Evolutionary conservation across 2,329 filamentous ascomycete species (phyloP).

Genomic region (Sporothrix inflata): DNA sequence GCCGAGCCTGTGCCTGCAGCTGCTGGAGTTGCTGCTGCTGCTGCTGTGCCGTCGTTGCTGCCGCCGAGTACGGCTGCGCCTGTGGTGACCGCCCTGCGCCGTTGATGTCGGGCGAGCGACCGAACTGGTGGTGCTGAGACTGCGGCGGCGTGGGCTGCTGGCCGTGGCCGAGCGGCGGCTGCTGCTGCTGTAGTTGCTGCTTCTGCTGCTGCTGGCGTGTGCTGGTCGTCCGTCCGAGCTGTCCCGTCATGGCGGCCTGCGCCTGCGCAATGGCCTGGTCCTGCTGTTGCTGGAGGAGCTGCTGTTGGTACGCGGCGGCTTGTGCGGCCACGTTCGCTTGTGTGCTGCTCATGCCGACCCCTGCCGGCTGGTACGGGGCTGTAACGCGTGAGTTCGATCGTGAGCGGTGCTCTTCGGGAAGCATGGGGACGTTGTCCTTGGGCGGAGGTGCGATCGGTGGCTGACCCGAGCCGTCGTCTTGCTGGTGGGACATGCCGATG

Average conservation of each 20-base stretch:
- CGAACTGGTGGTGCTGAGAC: conserved; percentile 55
- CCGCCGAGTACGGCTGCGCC: conserved; percentile 37
- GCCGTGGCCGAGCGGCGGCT: conserved; percentile 31
- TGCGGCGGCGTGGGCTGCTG: conserved; percentile 52
- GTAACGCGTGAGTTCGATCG: conserved; percentile 69
- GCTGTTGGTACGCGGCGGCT: conserved; percentile 59
- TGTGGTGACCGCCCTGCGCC: conserved; percentile 46
- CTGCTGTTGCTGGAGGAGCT: conserved; percentile 77
- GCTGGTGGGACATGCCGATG: conserved; percentile 62
- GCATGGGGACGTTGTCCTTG: conserved; percentile 62
- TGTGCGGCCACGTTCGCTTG: conserved; percentile 33
- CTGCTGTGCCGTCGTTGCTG: conserved; percentile 30
- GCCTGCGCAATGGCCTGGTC: conserved; percentile 80
- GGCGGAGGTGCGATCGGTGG: conserved; percentile 49
- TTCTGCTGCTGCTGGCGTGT: conserved; percentile 59
- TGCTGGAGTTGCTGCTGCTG: conserved; percentile 35
- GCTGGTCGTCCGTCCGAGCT: conserved; percentile 73
- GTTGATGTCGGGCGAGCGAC: conserved; percentile 43
- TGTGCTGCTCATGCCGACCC: background rate
- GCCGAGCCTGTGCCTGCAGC: conserved; percentile 54
- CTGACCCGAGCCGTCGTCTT: conserved; percentile 53
- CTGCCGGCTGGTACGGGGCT: conserved; percentile 53
- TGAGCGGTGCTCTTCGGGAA: conserved; percentile 69
- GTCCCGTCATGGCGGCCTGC: conserved; percentile 73
- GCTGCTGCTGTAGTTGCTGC: conserved; percentile 49